These are phyloP conservation scores for Mycena venus DNA, from an alignment of 768 basidiomycete genomes.

Conservation along the genomic window DNA sequence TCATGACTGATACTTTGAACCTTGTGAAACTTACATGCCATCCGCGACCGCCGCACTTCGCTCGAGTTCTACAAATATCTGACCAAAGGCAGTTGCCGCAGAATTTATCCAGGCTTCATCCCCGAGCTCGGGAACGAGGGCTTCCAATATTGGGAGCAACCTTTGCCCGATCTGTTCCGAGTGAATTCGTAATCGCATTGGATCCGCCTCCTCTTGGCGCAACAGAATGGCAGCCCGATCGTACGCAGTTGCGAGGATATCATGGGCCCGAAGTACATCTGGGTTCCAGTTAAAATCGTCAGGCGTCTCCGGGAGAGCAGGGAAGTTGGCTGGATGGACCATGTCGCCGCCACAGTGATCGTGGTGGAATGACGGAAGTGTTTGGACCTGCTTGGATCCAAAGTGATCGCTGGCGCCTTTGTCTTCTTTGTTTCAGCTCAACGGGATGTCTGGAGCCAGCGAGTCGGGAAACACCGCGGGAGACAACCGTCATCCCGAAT, in stretches of 20 bases:
- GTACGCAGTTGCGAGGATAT: background rate
- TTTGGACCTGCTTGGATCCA: background rate
- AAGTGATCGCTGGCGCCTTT: background rate
- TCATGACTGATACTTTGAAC: background rate
- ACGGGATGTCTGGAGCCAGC: too few species aligned
- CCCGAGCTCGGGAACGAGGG: background rate
- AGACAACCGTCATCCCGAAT: background rate
- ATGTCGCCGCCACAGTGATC: background rate
- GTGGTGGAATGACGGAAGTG: background rate
- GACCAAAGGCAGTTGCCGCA: too few species aligned
- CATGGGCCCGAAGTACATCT: background rate
- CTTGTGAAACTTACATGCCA: background rate
- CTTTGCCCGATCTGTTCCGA: background rate
- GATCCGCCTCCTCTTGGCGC: constrained; percentile 8
- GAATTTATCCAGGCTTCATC: background rate
- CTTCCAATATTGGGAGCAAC: constrained; percentile 2
- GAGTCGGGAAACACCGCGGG: too few species aligned
- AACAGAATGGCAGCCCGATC: background rate
- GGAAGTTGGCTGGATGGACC: background rate
- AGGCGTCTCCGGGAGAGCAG: background rate
- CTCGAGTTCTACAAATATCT: background rate
- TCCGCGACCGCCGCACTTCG: background rate
- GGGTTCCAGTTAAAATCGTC: background rate
- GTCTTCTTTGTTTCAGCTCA: background rate
- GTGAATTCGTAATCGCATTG: background rate